These are phyloP conservation scores for Lentinus brumalis DNA, from an alignment of 768 basidiomycete genomes.

Conservation along the genomic window DNA sequence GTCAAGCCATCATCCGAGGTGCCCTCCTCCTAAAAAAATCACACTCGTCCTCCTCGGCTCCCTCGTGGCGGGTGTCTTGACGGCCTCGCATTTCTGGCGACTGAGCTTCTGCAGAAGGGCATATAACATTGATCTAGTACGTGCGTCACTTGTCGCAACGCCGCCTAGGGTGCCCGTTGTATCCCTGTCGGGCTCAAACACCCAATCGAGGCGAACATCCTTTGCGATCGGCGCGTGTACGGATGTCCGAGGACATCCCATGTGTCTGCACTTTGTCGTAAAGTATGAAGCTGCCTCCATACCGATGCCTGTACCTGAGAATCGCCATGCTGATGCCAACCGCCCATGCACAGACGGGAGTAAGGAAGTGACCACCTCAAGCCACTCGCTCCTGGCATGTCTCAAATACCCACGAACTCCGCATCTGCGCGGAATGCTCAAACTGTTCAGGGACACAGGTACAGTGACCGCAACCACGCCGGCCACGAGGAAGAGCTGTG, in stretches of 20 bases:
- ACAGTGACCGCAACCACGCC: slow-evolving; percentile 8
- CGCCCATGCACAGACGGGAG: background rate
- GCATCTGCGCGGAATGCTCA: background rate
- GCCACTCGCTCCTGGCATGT: background rate
- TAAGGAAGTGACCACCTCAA: background rate
- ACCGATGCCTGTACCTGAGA: slow-evolving; percentile 7
- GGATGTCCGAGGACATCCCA: slow-evolving; percentile 16
- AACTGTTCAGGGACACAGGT: slow-evolving; percentile 6
- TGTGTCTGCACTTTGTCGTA: background rate
- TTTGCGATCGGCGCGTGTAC: background rate
- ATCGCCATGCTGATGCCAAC: background rate
- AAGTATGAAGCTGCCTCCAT: background rate
- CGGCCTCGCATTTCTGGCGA: background rate
- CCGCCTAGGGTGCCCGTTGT: background rate
- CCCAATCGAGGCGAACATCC: background rate
- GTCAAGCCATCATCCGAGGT: background rate
- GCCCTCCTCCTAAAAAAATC: background rate
- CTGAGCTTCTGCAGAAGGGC: background rate
- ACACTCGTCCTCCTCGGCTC: background rate
- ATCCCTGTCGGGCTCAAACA: background rate
- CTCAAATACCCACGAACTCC: background rate
- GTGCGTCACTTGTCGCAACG: slow-evolving; percentile 2
- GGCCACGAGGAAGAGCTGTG: slow-evolving; percentile 17
- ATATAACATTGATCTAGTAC: slow-evolving; percentile 1
- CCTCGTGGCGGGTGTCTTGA: background rate